Evolutionary conservation across 352 stramenopile species (phyloP), one percentile per base, ranked within the genome.

Genomic region (Phytophthora pini): DNA sequence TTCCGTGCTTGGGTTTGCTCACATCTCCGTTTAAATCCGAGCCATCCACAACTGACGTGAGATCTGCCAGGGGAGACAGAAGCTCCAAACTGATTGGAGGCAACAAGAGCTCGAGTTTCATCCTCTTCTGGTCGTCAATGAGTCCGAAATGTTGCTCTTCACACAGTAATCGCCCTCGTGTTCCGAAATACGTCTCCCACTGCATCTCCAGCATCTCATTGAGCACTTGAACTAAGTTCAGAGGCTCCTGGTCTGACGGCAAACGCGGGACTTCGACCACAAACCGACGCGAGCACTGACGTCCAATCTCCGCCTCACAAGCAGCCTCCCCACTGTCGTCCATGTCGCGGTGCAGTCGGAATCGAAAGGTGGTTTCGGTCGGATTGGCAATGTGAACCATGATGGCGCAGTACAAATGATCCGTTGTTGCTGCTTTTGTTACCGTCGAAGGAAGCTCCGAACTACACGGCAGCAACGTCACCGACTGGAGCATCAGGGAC

Each of bases 341-440:
- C 49, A 60, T 31, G 20, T 45, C n/a, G 10, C 48, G 46, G 7
- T 55, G 68, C 22, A 90, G 49, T 6, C 73, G 68, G 6, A 93
- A 75, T 24, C 65, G 63, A 63, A 93, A 93, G 3, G 74, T 77
- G 5, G 82, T 93, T 71, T 92, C 82, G 0, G 82, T 92, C 1
- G 81, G 85, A 61, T 93, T 93, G 26, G 75, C 62, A 2, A 93
- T 52, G 20, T 93, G 72, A 6, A 89, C 65, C 5, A 87, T 51
- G 22, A 89, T 61, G 29, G 77, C 40, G 34, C 76, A 87, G 58
- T 76, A 72, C 24, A 58, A 69, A 56, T 90, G 74, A 56, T 93
- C 81, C 43, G 80, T 81, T 41, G 68, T 81, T 26, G 46, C 17
- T 24, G 34, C 5, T n/a, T 52, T 36, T 8, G 41, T 26, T 40